Conservation (phyloP, 2,329 filamentous ascomycete genomes). For the Rutstroemia sp. region DNA sequence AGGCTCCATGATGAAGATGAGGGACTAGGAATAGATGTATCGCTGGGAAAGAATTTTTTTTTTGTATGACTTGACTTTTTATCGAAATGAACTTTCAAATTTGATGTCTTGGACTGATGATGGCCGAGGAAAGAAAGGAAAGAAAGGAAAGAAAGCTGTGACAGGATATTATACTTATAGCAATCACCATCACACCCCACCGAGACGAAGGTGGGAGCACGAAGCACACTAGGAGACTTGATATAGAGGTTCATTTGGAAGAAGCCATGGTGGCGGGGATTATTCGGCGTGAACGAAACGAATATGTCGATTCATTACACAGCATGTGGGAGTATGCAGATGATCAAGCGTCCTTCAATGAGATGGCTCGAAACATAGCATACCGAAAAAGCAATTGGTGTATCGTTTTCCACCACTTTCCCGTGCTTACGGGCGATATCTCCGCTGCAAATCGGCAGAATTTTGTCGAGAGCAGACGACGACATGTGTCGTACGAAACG, state of each 20-base stretch:
- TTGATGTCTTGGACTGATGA: no score
- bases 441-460: not conserved
- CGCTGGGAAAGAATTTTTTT: not conserved
- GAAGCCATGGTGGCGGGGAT: not conserved
- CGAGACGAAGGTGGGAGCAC: no score
- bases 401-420: not conserved
- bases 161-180: no score
- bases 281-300: not conserved
- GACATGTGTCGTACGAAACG: not conserved
- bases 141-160: no score
- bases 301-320: not conserved
- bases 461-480: not conserved
- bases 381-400: not conserved
- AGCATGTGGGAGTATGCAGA: not conserved
- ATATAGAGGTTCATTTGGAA: no score
- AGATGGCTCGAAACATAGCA: not conserved
- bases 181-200: no score
- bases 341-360: not conserved
- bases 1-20: not conserved
- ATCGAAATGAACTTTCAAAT: no score
- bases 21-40: not conserved
- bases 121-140: no score
- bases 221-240: no score
- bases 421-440: not conserved
- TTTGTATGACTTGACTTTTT: no score